These are phyloP conservation scores for Puccinellia tenuiflora DNA, from an alignment of 176 grass and related monocot genomes.

Conservation along the genomic window DNA sequence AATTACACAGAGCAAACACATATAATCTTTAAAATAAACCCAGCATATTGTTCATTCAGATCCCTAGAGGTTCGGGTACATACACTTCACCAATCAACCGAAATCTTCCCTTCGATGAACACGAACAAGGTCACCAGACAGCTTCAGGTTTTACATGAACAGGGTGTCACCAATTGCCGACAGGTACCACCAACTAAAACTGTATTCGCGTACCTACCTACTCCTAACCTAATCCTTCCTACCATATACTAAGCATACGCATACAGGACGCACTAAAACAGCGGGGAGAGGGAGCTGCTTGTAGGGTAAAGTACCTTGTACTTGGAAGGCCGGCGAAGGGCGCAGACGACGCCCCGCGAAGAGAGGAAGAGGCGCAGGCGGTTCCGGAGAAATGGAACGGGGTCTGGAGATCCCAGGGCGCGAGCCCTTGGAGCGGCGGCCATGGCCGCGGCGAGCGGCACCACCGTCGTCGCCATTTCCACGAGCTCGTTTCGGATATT, in stretches of 20 bases:
- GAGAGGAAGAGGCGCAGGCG: background rate
- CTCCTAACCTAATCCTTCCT: background rate
- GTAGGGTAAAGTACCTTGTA: slow-evolving; percentile 34
- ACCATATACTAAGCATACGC: background rate
- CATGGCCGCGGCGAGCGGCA: slow-evolving; percentile 30
- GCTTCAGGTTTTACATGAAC: background rate
- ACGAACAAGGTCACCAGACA: background rate
- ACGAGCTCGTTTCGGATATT: slow-evolving; percentile 30
- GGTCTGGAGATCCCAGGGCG: background rate
- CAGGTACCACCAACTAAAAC: background rate
- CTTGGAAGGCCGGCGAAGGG: slow-evolving; percentile 42
- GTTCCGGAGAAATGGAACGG: background rate
- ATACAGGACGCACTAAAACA: background rate
- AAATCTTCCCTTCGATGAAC: background rate
- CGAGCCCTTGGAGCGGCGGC: background rate
- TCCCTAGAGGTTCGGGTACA: background rate
- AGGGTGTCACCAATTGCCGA: background rate
- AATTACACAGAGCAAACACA: background rate
- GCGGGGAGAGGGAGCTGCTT: background rate
- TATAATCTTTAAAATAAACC: background rate
- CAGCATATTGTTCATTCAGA: background rate
- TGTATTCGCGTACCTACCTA: background rate
- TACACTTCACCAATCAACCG: background rate
- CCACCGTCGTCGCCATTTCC: slow-evolving; percentile 39
- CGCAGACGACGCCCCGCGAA: slow-evolving; percentile 19